Percentiles rank a stretch among this genome's conserved stretches.
phyloP scores from a whole-genome alignment of 1,284 basidiomycete genomes.

The Cryptococcus sp. region DNA sequence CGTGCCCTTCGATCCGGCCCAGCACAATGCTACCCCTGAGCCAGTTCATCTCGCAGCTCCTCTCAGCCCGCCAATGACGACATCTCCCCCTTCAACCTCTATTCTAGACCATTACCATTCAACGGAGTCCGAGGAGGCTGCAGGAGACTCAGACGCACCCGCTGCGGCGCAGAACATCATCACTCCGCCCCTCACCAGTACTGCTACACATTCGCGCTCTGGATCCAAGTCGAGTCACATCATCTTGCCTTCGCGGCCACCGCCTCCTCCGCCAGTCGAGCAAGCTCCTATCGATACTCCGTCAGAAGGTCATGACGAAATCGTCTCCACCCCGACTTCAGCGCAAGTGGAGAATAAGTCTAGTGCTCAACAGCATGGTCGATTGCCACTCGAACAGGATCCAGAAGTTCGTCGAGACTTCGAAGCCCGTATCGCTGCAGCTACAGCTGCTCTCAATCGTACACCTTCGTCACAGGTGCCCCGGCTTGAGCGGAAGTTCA shows the following conservation, averaged over 20 bases:
- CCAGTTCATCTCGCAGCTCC: no score
- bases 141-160: no score
- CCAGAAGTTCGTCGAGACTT: constrained; percentile 45
- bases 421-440: constrained; percentile 47
- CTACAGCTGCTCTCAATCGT: constrained; percentile 46
- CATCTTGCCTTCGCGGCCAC: constrained; percentile 9
- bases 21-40: no score
- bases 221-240: constrained; percentile 5
- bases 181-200: constrained; percentile 10
- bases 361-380: constrained; percentile 2
- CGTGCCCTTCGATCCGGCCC: background rate
- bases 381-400: constrained; percentile 23
- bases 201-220: constrained; percentile 6
- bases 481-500: constrained; percentile 33
- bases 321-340: constrained; percentile 14
- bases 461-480: constrained; percentile 30
- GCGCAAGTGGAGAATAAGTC: constrained; percentile 11
- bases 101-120: no score
- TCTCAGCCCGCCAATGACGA: no score
- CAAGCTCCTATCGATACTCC: constrained; percentile 9
- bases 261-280: constrained; percentile 15
- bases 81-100: no score
- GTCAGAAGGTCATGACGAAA: constrained; percentile 17
- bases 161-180: constrained; percentile 1
- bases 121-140: no score